Evolutionary conservation across 2,329 filamentous ascomycete species (phyloP).

Genomic region (Mariannaea sp.): DNA sequence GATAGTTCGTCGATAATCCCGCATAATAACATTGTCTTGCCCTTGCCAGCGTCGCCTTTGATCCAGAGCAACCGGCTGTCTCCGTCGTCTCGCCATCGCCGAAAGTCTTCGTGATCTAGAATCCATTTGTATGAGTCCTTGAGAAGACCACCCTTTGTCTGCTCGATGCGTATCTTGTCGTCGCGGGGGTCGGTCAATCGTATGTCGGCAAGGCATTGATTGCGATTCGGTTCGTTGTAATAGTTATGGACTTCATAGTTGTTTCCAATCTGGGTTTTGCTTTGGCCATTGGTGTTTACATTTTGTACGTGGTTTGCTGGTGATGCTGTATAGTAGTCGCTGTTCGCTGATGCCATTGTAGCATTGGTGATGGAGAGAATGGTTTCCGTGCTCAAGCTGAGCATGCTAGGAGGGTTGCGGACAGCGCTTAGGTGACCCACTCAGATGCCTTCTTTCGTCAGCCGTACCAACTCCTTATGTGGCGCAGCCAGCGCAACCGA

Average conservation of each 20-base stretch:
- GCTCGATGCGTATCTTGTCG: constrained; percentile 2
- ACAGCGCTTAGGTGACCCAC: too few species aligned
- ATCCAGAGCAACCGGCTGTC: constrained; percentile 39
- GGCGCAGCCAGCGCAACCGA: not conserved
- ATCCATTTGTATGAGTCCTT: constrained; percentile 41
- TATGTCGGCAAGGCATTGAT: constrained; percentile 1
- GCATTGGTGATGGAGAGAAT: too few species aligned
- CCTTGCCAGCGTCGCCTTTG: constrained; percentile 43
- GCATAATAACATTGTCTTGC: constrained; percentile 44
- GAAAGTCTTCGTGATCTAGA: constrained; percentile 38
- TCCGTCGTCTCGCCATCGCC: constrained; percentile 34
- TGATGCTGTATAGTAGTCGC: too few species aligned
- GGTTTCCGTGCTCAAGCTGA: too few species aligned
- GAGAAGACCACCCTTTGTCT: constrained; percentile 24
- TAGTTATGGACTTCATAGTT: not conserved
- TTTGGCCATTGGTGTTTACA: too few species aligned
- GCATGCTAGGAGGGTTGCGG: too few species aligned
- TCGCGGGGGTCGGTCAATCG: constrained; percentile 1
- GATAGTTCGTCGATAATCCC: constrained; percentile 33
- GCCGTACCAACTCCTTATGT: not conserved
- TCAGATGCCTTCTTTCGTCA: not conserved
- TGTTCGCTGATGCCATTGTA: too few species aligned
- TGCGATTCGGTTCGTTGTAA: not conserved
- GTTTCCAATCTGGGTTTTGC: too few species aligned
- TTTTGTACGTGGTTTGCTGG: too few species aligned